Evolutionary conservation across 1,139 yeast genomes (phyloP), one percentile per base, ranked within the genome.

Genomic region (Meyerozyma guilliermondii): DNA sequence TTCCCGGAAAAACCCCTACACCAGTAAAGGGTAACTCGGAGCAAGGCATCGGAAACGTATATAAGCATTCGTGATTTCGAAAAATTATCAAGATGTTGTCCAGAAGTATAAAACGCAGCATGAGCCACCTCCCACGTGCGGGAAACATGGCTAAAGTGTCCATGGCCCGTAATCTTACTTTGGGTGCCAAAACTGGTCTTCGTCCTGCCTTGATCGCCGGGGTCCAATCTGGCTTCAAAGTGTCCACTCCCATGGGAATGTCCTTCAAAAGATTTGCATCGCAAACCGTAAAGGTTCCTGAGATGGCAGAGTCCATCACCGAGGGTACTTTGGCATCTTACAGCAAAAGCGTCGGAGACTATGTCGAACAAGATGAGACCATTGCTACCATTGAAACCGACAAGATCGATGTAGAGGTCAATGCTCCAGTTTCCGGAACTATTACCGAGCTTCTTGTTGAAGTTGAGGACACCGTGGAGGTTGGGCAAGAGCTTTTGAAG

Each of bases 301-400:
- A 88, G 53, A 89, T 92, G 97, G 98, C 98, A 41, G 99, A 92
- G 69, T 91, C 98, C 43, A 85, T 92, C 61, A 88, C 97, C 40
- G 99, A 92, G 68, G 99, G 99, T 65, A 88, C 98, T 41, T 77
- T 92, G 54, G 74, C 88, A 50, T 83, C 88, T 43, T 89, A 80
- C 67, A 76, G 80, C 54, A 83, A 83, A 63, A 71, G 80, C 53
- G 87, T 89, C 48, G 99, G 99, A 52, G 98, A 92, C 51, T 89
- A 70, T 58, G 95, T 94, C 45, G 80, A 76, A 46, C 81, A 74
- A 54, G 98, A 92, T 65, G 98, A 92, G 68, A 82, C 88, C 53
- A 76, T 92, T 55, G 98, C 98, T 47, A 91, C 98, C 53, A 91
- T 92, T 56, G 99, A 92, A 72, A 92, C 99, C 43, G 99, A 92